A percentile compares a stretch with the other conserved stretches of the same genome.
phyloP scores from a whole-genome alignment of 2,329 filamentous ascomycete species.

The Venturia oleaginea region DNA sequence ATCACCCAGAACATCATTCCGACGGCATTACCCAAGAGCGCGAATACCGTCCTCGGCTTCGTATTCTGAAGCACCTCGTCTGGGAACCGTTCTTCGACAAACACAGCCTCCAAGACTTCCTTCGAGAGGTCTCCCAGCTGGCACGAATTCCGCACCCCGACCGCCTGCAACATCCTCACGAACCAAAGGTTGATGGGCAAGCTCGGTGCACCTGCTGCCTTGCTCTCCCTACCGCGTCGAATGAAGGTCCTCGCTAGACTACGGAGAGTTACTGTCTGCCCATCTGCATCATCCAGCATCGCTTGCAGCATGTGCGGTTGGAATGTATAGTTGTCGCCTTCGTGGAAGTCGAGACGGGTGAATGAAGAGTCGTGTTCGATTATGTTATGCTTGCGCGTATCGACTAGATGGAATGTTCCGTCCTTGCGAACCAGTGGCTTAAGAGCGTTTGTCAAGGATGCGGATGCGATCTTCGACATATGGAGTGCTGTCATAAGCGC shows the following conservation, averaged over 20 bases:
- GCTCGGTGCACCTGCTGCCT: conserved; percentile 15
- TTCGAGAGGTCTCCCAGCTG: conserved; percentile 19
- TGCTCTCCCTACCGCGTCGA: conserved; percentile 14
- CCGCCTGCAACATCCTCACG: conserved; percentile 23
- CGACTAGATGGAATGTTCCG: conserved; percentile 19
- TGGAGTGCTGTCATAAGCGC: conserved; percentile 21
- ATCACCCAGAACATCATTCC: conserved; percentile 5
- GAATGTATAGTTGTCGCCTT: conserved; percentile 22
- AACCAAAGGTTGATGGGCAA: conserved; percentile 22
- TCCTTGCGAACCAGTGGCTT: conserved; percentile 16
- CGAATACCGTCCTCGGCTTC: conserved; percentile 18
- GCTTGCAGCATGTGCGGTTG: conserved; percentile 20
- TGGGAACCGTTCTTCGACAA: conserved; percentile 25
- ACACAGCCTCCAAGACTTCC: conserved; percentile 21
- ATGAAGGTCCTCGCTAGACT: conserved; percentile 13
- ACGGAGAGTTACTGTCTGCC: conserved; percentile 16
- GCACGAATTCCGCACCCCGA: conserved; percentile 21
- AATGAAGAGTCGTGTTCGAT: conserved; percentile 30
- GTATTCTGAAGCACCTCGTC: conserved; percentile 23
- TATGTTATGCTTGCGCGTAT: conserved; percentile 24
- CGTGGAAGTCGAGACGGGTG: conserved; percentile 19
- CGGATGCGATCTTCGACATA: conserved; percentile 20
- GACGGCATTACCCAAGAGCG: conserved; percentile 18
- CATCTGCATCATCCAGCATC: conserved; percentile 17
- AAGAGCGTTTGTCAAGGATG: conserved; percentile 21